phyloP scores from a whole-genome alignment of 179 eudicot genomes.

The Vitellaria paradoxa region DNA sequence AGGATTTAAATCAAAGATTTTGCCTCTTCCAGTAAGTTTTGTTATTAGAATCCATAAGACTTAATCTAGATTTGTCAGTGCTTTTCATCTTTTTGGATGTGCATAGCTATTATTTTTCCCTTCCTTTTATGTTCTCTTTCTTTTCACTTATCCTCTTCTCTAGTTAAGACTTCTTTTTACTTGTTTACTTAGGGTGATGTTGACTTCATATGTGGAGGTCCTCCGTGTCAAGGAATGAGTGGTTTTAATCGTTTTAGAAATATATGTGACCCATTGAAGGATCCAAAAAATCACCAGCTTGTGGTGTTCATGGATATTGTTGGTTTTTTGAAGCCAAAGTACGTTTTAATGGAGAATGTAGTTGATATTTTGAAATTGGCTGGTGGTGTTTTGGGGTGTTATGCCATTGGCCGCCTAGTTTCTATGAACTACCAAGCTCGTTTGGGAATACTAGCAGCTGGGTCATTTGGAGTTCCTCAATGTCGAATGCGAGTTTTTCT shows the following conservation, averaged over 20 bases:
- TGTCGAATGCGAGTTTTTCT: slow-evolving; percentile 66
- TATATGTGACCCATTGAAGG: slow-evolving; percentile 44
- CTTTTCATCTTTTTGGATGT: neutral
- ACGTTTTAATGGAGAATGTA: slow-evolving; percentile 74
- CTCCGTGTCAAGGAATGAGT: slow-evolving; percentile 93
- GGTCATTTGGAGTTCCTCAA: slow-evolving; percentile 76
- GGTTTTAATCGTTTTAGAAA: slow-evolving; percentile 75
- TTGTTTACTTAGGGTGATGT: slow-evolving; percentile 51
- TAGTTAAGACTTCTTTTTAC: neutral
- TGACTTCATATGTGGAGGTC: slow-evolving; percentile 79
- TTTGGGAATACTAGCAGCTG: slow-evolving; percentile 82
- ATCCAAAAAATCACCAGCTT: slow-evolving; percentile 55
- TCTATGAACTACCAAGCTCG: slow-evolving; percentile 68
- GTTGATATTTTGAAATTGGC: slow-evolving; percentile 61
- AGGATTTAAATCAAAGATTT: slow-evolving; percentile 35
- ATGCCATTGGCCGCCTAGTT: slow-evolving; percentile 62
- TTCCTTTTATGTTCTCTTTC: neutral
- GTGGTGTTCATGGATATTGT: slow-evolving; percentile 71
- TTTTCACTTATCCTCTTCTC: neutral
- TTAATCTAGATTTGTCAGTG: neutral
- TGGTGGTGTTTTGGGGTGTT: slow-evolving; percentile 44
- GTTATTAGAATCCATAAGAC: too few species aligned
- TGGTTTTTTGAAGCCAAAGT: slow-evolving; percentile 51
- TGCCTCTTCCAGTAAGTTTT: slow-evolving; percentile 64
- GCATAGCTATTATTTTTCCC: neutral